phyloP scores from a whole-genome alignment of 2,329 filamentous ascomycete genomes.

The Chrysoporthe cubensis region DNA sequence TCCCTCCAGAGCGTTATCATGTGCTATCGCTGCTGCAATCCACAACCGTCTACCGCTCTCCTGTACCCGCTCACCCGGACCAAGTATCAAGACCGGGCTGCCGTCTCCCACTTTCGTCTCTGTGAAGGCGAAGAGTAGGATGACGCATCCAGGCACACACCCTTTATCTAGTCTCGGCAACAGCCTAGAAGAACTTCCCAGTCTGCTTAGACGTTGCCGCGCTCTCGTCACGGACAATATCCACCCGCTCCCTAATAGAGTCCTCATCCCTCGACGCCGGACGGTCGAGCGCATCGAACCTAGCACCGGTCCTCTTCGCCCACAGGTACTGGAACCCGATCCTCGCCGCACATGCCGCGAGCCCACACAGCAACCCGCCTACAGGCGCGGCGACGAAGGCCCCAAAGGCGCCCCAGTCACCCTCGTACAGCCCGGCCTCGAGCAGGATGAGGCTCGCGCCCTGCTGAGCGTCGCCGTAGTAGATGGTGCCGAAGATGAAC shows the following conservation, averaged over 20 bases:
- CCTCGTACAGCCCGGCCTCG: slow-evolving; percentile 72
- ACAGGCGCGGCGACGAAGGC: slow-evolving; percentile 81
- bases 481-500: slow-evolving; percentile 80
- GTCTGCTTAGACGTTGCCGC: slow-evolving; percentile 39
- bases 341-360: slow-evolving; percentile 63
- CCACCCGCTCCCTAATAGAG: slow-evolving; percentile 19
- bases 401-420: slow-evolving; percentile 82
- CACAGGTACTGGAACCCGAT: slow-evolving; percentile 60
- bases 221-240: slow-evolving; percentile 35
- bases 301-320: slow-evolving; percentile 61
- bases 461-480: slow-evolving; percentile 68
- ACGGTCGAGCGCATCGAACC: slow-evolving; percentile 70
- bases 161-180: slow-evolving; percentile 10
- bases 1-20: no score
- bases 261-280: slow-evolving; percentile 39
- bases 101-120: no score
- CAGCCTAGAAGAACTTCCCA: slow-evolving; percentile 59
- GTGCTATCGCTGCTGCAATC: not conserved
- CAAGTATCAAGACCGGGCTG: not conserved
- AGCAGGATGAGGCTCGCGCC: slow-evolving; percentile 73
- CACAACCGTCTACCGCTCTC: not conserved
- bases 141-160: not conserved
- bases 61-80: not conserved
- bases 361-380: slow-evolving; percentile 73
- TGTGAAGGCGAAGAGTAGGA: no score